phyloP scores from a whole-genome alignment of 2,329 filamentous ascomycete species.

The Proliferodiscus dingleyae region DNA sequence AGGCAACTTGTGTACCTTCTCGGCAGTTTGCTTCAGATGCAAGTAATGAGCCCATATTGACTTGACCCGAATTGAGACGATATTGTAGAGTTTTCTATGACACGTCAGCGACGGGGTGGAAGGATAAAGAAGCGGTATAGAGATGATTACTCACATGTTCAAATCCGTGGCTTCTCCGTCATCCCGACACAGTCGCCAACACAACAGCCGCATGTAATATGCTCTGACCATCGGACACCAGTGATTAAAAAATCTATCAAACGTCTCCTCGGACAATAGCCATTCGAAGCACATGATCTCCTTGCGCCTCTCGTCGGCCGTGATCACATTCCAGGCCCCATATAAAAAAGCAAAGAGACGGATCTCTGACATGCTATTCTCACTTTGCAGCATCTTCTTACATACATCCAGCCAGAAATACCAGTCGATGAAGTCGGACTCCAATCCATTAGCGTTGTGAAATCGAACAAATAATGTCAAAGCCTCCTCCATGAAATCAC shows the following conservation, averaged over 20 bases:
- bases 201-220: constrained; percentile 67
- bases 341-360: constrained; percentile 66
- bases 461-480: constrained; percentile 60
- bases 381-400: constrained; percentile 62
- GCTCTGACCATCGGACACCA: constrained; percentile 77
- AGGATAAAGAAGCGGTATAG: not conserved
- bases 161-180: constrained; percentile 48
- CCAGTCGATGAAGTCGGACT: constrained; percentile 51
- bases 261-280: constrained; percentile 55
- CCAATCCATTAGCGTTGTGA: constrained; percentile 37
- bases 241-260: constrained; percentile 65
- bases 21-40: constrained; percentile 52
- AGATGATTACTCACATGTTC: constrained; percentile 47
- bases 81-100: constrained; percentile 51
- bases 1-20: constrained; percentile 41
- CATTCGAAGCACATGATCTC: constrained; percentile 57
- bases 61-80: constrained; percentile 51
- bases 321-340: constrained; percentile 57
- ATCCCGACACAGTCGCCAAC: constrained; percentile 64
- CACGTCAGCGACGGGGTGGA: constrained; percentile 20
- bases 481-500: constrained; percentile 67
- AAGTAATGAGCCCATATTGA: constrained; percentile 61
- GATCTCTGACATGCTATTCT: constrained; percentile 68
- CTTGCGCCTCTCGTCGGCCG: constrained; percentile 51
- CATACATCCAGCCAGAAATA: constrained; percentile 65